Percentiles rank a stretch among this genome's conserved stretches.
Evolutionary conservation across 208 protist species (phyloP).

Genomic region (Leishmania gerbilli): DNA sequence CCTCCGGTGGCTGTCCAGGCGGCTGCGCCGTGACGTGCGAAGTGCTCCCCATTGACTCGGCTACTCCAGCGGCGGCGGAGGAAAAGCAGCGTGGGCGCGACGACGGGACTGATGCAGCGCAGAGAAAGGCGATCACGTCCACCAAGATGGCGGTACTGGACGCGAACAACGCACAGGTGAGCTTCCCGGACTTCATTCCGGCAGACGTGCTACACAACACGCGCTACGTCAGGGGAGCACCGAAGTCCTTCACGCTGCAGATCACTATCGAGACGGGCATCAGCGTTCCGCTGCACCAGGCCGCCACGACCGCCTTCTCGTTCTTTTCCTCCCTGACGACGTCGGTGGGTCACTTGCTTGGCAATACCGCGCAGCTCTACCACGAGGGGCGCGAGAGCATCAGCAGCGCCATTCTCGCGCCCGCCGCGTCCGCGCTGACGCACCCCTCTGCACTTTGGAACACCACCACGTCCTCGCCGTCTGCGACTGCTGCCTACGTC

Average conservation of each 20-base stretch:
- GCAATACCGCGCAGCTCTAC: conserved; percentile 41
- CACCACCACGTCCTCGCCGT: neutral
- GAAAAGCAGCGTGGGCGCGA: neutral
- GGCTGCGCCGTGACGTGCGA: conserved; percentile 55
- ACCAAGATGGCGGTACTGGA: conserved; percentile 35
- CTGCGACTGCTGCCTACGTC: neutral
- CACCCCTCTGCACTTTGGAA: conserved; percentile 2
- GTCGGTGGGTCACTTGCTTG: conserved; percentile 54
- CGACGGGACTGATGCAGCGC: neutral
- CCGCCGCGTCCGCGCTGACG: conserved; percentile 1
- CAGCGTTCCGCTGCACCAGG: conserved; percentile 62
- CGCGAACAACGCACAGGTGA: conserved; percentile 36
- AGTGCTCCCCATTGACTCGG: conserved; percentile 31
- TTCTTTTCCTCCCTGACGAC: conserved; percentile 61
- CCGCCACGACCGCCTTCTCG: conserved; percentile 53
- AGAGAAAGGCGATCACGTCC: conserved; percentile 24
- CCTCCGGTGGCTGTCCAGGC: conserved; percentile 37
- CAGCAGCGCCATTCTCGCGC: neutral
- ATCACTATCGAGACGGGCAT: conserved; percentile 65
- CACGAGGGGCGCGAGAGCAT: conserved; percentile 56
- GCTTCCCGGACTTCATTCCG: conserved; percentile 59
- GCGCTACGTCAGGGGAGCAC: conserved; percentile 39
- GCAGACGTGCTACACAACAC: conserved; percentile 30
- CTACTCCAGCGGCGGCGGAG: neutral
- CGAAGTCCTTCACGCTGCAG: conserved; percentile 38